Evolutionary conservation across 306 rosid species (phyloP).

Genomic region (Astragalus membranaceus): DNA sequence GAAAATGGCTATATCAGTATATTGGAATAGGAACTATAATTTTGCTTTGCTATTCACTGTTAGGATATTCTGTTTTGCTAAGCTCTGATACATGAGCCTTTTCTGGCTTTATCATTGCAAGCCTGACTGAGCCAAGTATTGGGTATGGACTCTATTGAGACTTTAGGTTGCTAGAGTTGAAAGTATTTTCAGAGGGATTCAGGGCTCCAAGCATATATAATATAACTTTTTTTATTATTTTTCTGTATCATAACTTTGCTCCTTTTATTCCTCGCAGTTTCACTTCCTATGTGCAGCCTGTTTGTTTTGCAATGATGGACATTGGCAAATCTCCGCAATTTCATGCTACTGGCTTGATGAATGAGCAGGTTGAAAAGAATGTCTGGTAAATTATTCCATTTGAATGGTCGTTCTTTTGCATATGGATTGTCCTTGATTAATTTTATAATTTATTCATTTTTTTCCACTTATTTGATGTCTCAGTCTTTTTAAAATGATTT

Average conservation of each 20-base stretch:
- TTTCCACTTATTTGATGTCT: background rate
- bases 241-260: background rate
- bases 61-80: constrained; percentile 1
- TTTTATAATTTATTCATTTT: background rate
- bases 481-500: constrained; percentile 3
- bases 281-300: no score
- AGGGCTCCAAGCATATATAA: constrained; percentile 6
- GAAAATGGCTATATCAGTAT: no score
- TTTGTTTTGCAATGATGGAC: no score
- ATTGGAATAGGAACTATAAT: background rate
- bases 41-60: background rate
- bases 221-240: constrained; percentile 1
- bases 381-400: no score
- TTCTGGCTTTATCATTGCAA: background rate
- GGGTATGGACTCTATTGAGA: constrained; percentile 3
- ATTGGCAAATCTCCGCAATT: no score
- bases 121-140: background rate
- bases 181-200: background rate
- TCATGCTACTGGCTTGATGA: no score
- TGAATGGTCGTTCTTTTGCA: no score
- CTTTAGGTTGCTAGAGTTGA: constrained; percentile 7
- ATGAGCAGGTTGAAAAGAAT: no score
- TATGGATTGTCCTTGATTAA: no score
- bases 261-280: no score
- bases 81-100: background rate